Percentiles rank a stretch among this genome's conserved stretches.
These are phyloP conservation scores for Phytophthora pini DNA, from an alignment of 352 stramenopile species.

Conservation along the genomic window DNA sequence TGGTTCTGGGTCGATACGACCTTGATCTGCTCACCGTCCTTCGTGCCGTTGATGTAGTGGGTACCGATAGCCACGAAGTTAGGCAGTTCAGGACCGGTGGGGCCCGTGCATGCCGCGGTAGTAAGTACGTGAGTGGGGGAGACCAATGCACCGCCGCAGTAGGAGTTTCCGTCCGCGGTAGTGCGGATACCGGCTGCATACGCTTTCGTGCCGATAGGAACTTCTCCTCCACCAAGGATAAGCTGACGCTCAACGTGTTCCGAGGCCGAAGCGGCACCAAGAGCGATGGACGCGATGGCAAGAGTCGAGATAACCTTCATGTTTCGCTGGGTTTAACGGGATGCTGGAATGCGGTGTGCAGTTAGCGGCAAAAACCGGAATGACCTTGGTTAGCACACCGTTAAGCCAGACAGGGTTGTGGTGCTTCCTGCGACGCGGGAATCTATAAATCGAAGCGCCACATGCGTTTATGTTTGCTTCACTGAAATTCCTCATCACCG, in stretches of 20 bases:
- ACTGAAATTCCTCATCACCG: constrained; percentile 1
- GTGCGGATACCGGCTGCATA: constrained; percentile 36
- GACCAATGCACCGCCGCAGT: constrained; percentile 21
- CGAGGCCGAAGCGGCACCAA: constrained; percentile 7
- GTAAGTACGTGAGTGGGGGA: constrained; percentile 18
- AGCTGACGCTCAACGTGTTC: constrained; percentile 18
- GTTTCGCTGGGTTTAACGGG: neutral
- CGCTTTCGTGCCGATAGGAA: constrained; percentile 41
- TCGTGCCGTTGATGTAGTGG: constrained; percentile 26
- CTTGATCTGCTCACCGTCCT: constrained; percentile 26
- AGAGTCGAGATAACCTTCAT: constrained; percentile 23
- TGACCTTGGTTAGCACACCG: neutral
- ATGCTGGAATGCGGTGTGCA: constrained; percentile 17
- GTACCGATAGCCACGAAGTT: constrained; percentile 21
- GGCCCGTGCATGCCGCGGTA: constrained; percentile 10
- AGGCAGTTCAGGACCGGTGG: neutral
- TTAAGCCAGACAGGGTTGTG: neutral
- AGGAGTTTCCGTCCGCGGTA: constrained; percentile 17
- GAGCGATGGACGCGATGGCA: constrained; percentile 10
- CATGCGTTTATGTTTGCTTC: neutral
- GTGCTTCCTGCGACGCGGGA: neutral
- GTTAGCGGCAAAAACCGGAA: constrained; percentile 19
- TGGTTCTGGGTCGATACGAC: constrained; percentile 13
- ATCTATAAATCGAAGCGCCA: neutral
- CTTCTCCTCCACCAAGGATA: constrained; percentile 43